Percentiles rank a stretch among this genome's conserved stretches.
Conservation (phyloP, 2,329 filamentous ascomycete species). For the Raffaelea deltoideospora region DNA sequence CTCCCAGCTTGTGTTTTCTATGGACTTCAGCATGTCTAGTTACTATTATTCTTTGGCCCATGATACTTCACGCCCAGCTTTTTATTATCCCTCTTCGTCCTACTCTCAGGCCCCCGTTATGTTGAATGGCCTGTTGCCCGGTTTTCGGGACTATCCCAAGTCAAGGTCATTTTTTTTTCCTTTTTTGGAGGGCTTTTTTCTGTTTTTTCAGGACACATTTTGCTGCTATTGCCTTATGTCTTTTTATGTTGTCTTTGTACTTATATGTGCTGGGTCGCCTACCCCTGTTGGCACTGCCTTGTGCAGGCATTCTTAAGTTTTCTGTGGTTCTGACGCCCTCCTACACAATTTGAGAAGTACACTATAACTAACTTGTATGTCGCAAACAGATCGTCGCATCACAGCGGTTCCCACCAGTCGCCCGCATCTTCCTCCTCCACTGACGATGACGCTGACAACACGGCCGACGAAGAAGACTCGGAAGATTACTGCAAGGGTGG, state of each 20-base stretch:
- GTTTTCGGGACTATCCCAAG: neutral
- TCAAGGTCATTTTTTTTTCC: neutral
- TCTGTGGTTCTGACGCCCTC: conserved; percentile 14
- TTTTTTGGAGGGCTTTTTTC: neutral
- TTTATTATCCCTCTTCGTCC: neutral
- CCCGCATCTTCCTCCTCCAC: conserved; percentile 63
- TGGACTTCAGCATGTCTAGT: no score
- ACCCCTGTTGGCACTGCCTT: neutral
- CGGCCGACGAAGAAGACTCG: conserved; percentile 94
- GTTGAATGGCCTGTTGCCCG: neutral
- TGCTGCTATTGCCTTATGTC: neutral
- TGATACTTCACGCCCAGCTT: neutral
- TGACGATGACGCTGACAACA: conserved; percentile 78
- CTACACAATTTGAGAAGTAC: conserved; percentile 12
- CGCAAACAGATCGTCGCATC: conserved; percentile 21
- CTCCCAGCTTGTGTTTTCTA: neutral
- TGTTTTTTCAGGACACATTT: neutral
- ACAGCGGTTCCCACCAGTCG: conserved; percentile 51
- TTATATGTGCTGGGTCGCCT: neutral
- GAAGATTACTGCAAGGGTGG: conserved; percentile 99
- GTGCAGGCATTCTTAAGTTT: neutral
- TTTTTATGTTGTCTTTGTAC: neutral
- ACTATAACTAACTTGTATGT: conserved; percentile 21
- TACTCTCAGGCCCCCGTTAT: neutral
- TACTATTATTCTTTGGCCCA: neutral